Base-by-base conservation (phyloP, 805 yeast genomes). In the Metschnikowia koreensis region DNA sequence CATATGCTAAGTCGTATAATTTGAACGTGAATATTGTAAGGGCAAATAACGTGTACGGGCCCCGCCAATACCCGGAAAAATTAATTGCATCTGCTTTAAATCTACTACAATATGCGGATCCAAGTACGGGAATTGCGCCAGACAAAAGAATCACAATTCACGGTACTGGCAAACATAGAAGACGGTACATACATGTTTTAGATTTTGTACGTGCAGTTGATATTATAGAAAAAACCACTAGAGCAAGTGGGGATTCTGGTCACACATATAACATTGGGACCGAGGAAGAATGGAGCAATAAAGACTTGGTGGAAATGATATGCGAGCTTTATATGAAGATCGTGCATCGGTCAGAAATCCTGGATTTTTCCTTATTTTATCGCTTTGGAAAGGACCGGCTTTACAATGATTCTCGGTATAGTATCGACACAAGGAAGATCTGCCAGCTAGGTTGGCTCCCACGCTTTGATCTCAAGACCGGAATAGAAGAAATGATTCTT, bases 21-120 rank as follows among this genome's bases (percentile, higher is more conserved):
- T 40, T 79, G n/a, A 81, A 80, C 0, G 62, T 71, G 3, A 61
- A 70, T 7, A 71, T 74, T 1, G 57, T 80, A 4, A 66, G 85
- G 38, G 71, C 81, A 38, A 80, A 80, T 57, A 81, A 81, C 55
- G 75, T 81, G 1, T 81, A 75, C 59, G 85, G 85, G 1, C 77
- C 80, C 0, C 63, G 71, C 29, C 86, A 81, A 59, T 76, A 71
- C 55, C 83, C 82, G 0, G 85, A 81, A 47, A 81, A 81, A 54
- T 68, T 81, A 31, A 73, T 81, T 3, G 80, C 76, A 0, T 51
- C 58, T 38, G 41, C 53, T n/a, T 50, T 57, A 7, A 46, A 52
- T 13, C 50, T 64, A 34, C 45, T 53, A 27, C 17, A 27, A 31
- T 12, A 46, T 7, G 49, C 37, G 3, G 27, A 29, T 3, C 39